phyloP scores from a whole-genome alignment of 805 yeast genomes.

The Lachancea fermentati region DNA sequence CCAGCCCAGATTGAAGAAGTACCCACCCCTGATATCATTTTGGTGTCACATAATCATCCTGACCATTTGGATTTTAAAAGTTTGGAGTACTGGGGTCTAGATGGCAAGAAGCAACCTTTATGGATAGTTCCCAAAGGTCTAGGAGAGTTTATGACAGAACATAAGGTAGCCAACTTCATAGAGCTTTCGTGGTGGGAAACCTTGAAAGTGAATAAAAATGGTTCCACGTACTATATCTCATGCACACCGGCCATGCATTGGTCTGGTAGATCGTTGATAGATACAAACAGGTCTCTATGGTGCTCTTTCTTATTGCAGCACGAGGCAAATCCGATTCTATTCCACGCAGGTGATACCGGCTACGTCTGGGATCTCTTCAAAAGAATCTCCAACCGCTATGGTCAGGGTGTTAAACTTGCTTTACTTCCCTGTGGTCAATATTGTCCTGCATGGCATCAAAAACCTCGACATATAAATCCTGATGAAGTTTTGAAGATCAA shows the following conservation, averaged over 20 bases:
- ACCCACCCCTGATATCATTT: conserved; percentile 61
- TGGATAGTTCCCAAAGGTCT: conserved; percentile 92
- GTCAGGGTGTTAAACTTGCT: conserved; percentile 54
- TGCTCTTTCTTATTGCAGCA: conserved; percentile 72
- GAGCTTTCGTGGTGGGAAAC: conserved; percentile 95
- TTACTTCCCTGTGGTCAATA: conserved; percentile 93
- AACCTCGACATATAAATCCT: conserved; percentile 83
- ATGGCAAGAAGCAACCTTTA: conserved; percentile 32
- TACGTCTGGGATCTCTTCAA: conserved; percentile 69
- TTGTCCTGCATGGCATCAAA: conserved; percentile 91
- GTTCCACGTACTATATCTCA: conserved; percentile 58
- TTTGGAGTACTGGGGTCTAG: conserved; percentile 34
- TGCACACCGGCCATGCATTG: conserved; percentile 96
- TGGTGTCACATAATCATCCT: conserved; percentile 93
- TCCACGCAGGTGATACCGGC: conserved; percentile 95
- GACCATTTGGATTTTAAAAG: conserved; percentile 79
- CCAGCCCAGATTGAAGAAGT: conserved; percentile 63
- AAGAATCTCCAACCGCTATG: conserved; percentile 58
- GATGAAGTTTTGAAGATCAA: conserved; percentile 66
- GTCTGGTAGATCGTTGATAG: conserved; percentile 83
- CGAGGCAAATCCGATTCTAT: conserved; percentile 65
- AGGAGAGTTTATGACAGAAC: conserved; percentile 47
- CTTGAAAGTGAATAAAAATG: conserved; percentile 26
- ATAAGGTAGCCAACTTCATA: conserved; percentile 54
- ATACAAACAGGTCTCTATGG: conserved; percentile 81